Evolutionary conservation across 2,329 filamentous ascomycete genomes (phyloP), one percentile per base, ranked within the genome.

Genomic region (Trichoderma harzianum): DNA sequence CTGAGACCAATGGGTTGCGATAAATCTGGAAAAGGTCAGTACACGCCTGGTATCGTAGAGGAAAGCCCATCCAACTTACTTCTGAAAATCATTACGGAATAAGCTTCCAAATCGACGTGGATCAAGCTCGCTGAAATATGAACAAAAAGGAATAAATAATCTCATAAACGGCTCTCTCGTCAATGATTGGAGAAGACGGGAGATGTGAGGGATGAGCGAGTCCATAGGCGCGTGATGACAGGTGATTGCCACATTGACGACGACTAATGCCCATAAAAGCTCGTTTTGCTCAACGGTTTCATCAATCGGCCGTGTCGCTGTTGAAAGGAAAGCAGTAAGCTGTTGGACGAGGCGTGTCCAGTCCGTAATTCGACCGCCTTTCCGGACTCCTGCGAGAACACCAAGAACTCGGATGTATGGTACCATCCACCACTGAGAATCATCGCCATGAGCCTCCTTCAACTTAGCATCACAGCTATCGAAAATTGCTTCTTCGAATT

Each of bases 61-160:
- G n/a, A 51, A 28, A 14, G 16, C 61, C 67, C 5, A 5, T 53
- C 16, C 30, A n/a, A 57, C 83, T 79, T 82, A 93, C 88, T 89
- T 93, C 80, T 97, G 93, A 76, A 98, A 94, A 71, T 93, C 90
- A 47, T 90, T 91, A 8, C 95, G 85, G 36, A 97, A 87, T n/a
- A 98, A 84, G 74, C 89, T 91, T 69, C 90, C 88, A 78, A 98
- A 99, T 51, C 93, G 88, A 68, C 91, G 88, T 2, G 87, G 79
- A 60, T 94, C 91, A 43, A 97, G 84, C 69, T 93, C 88, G 0
- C 93, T 91, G 75, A 96, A 91, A 67, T 93, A 91, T 16, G 91
- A 91, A 81, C 94, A 98, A 80, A 98, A 97, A 0, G 90, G 87
- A 57, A 98, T 87, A 79, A 97, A 98, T 84, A 91, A 91, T 66